Base-by-base conservation (phyloP, 1,284 basidiomycete genomes). In the Prillingera fragicola region DNA sequence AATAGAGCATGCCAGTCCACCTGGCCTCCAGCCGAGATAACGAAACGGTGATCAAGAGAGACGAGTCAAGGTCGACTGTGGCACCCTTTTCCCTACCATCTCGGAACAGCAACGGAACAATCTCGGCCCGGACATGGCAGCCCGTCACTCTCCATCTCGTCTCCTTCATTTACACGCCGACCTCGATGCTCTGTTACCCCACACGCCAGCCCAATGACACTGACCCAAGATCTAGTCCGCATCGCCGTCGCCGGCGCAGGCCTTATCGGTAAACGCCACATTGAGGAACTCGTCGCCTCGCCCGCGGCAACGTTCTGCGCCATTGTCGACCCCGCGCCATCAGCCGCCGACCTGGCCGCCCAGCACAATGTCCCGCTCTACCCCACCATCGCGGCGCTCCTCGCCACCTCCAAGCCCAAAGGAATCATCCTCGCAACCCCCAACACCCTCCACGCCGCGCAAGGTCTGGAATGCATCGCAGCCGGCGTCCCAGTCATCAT, bases 11-110 rank as follows among this genome's bases (percentile, higher is more conserved):
- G n/a, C n/a, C n/a, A n/a, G n/a, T n/a, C n/a, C n/a, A n/a, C n/a
- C n/a, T n/a, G n/a, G n/a, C n/a, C n/a, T n/a, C n/a, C n/a, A n/a
- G n/a, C n/a, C n/a, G n/a, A n/a, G n/a, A n/a, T n/a, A n/a, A n/a
- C n/a, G n/a, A n/a, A n/a, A n/a, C n/a, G n/a, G n/a, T n/a, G n/a
- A n/a, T n/a, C n/a, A n/a, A n/a, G n/a, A n/a, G n/a, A n/a, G n/a
- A n/a, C n/a, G n/a, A n/a, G n/a, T n/a, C n/a, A n/a, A n/a, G n/a
- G n/a, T n/a, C n/a, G n/a, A n/a, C n/a, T n/a, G n/a, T n/a, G n/a
- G n/a, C n/a, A 36, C 23, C 35, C 35, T 4, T 26, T 26, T 19
- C 24, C 35, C 35, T 37, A 37, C 15, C 12, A 26, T 37, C 35
- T 18, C 24, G 35, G 35, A 37, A n/a, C 24, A 25, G 25, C 10